These are phyloP conservation scores for Cercospora sp. DNA, from an alignment of 2,329 filamentous ascomycete genomes.

Conservation along the genomic window DNA sequence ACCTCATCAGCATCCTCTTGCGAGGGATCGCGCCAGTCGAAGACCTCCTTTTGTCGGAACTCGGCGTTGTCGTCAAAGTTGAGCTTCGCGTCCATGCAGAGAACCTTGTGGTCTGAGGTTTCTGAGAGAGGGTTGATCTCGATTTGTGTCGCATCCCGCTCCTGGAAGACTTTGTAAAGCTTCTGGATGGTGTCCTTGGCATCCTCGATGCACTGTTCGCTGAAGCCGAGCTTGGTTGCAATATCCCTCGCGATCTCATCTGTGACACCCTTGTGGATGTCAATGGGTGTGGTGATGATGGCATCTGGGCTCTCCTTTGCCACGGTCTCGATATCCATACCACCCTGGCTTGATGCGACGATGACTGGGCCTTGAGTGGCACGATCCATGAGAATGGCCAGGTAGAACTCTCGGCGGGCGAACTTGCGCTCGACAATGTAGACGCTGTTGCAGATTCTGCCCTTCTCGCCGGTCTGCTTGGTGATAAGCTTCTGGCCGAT, in stretches of 20 bases:
- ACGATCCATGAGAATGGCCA: constrained; percentile 98
- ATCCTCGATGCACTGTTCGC: constrained; percentile 93
- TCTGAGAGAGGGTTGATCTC: constrained; percentile 99
- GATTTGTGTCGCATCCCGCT: constrained; percentile 98
- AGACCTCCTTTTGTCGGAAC: constrained; percentile 96
- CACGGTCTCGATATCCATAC: constrained; percentile 98
- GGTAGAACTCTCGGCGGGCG: constrained; percentile 97
- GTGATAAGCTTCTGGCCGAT: constrained; percentile 99
- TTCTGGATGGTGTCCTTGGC: constrained; percentile 97
- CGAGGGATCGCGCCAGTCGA: constrained; percentile 86
- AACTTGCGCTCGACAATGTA: constrained; percentile 99
- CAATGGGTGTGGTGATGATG: constrained; percentile 88
- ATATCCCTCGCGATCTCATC: constrained; percentile 92
- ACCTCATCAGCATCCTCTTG: constrained; percentile 99
- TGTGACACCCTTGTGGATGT: constrained; percentile 93
- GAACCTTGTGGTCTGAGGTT: constrained; percentile 95
- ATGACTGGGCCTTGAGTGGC: constrained; percentile 88
- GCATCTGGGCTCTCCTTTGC: constrained; percentile 97
- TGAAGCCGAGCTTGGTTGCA: constrained; percentile 91
- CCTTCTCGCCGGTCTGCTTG: constrained; percentile 94
- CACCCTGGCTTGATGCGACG: constrained; percentile 95
- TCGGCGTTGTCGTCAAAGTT: constrained; percentile 98
- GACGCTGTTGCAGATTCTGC: constrained; percentile 93
- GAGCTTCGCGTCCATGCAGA: constrained; percentile 99
- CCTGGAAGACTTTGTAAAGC: constrained; percentile 97